phyloP scores from a whole-genome alignment of 257 asterid species.

The Oldenlandia corymbosa region DNA sequence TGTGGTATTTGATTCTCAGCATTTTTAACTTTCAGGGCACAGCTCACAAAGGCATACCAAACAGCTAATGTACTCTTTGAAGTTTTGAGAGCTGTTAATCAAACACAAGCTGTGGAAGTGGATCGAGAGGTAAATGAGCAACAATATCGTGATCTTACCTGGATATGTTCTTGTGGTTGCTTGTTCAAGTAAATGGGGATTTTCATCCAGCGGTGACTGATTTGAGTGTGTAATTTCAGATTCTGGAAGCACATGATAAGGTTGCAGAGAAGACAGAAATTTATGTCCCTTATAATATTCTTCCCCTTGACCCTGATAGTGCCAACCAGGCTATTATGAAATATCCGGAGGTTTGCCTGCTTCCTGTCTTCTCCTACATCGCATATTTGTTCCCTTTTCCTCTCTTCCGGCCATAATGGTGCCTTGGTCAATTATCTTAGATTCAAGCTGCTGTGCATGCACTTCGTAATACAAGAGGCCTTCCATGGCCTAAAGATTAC shows the following conservation, averaged over 20 bases:
- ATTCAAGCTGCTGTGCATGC: slow-evolving; percentile 96
- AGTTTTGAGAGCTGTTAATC: slow-evolving; percentile 97
- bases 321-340: slow-evolving; percentile 95
- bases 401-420: slow-evolving; percentile 11
- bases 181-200: background rate
- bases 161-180: background rate
- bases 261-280: slow-evolving; percentile 98
- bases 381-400: slow-evolving; percentile 6
- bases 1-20: background rate
- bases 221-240: slow-evolving; percentile 30
- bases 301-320: slow-evolving; percentile 98
- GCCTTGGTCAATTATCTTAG: slow-evolving; percentile 30
- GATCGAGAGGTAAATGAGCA: slow-evolving; percentile 75
- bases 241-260: slow-evolving; percentile 91
- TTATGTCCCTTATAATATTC: slow-evolving; percentile 88
- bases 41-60: slow-evolving; percentile 96
- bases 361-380: slow-evolving; percentile 10
- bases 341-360: slow-evolving; percentile 79
- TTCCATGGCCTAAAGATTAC: slow-evolving; percentile 98
- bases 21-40: slow-evolving; percentile 63
- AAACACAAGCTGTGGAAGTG: slow-evolving; percentile 92
- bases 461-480: slow-evolving; percentile 86
- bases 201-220: slow-evolving; percentile 20
- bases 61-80: slow-evolving; percentile 98
- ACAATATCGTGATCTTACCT: background rate